Evolutionary conservation across 306 rosid genomes (phyloP).

Genomic region (Rubus parviflorus): DNA sequence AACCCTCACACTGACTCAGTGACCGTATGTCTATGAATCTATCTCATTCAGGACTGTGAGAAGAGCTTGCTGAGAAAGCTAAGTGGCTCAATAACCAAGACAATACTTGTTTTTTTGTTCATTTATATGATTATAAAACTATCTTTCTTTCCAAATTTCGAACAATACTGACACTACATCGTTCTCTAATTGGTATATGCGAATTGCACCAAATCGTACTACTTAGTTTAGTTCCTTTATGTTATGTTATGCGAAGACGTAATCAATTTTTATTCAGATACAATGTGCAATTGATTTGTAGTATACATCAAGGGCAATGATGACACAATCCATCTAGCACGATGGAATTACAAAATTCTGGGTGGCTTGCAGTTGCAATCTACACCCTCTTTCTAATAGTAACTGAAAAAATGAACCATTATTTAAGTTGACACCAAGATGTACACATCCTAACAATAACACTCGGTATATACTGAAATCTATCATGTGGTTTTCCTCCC

Average conservation of each 20-base stretch:
- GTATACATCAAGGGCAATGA: constrained; percentile 6
- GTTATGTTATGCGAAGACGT: too few relatives aligned
- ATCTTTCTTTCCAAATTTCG: too few relatives aligned
- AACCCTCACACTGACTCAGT: too few relatives aligned
- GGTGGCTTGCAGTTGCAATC: constrained; percentile 2
- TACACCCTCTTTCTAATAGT: neutral
- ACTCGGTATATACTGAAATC: neutral
- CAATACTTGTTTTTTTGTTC: too few relatives aligned
- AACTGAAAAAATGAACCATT: neutral
- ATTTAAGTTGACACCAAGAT: neutral
- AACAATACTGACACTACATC: too few relatives aligned
- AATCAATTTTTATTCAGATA: constrained; percentile 2
- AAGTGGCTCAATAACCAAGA: neutral
- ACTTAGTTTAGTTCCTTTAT: too few relatives aligned
- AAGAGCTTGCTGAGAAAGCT: neutral
- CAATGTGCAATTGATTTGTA: neutral
- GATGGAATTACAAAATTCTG: constrained; percentile 14
- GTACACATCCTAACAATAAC: neutral
- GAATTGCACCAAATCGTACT: too few relatives aligned
- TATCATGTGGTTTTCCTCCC: neutral
- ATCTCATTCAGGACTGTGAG: too few relatives aligned
- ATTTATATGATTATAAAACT: too few relatives aligned
- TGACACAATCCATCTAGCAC: neutral
- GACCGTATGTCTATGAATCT: too few relatives aligned
- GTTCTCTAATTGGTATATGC: too few relatives aligned